These are phyloP conservation scores for Annona cherimola DNA, from an alignment of 164 flowering plant species.

Conservation along the genomic window DNA sequence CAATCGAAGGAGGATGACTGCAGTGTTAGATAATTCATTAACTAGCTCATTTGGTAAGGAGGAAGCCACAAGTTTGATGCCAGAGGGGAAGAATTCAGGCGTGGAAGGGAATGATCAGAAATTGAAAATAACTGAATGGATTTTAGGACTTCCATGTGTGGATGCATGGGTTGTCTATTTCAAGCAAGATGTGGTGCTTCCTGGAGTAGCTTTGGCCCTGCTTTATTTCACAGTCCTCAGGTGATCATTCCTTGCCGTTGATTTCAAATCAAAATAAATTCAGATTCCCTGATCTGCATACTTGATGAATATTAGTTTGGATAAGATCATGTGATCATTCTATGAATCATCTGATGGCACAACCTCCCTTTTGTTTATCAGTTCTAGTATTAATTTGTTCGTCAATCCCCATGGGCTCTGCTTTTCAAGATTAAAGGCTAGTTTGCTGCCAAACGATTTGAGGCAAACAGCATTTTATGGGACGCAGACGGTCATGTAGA, in stretches of 20 bases:
- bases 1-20: conserved; percentile 27
- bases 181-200: conserved; percentile 62
- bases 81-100: conserved; percentile 13
- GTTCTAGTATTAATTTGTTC: too few relatives aligned
- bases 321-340: too few relatives aligned
- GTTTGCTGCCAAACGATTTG: too few relatives aligned
- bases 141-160: conserved; percentile 34
- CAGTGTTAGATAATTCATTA: conserved; percentile 10
- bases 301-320: too few relatives aligned
- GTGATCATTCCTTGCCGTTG: conserved; percentile 31
- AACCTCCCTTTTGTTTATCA: too few relatives aligned
- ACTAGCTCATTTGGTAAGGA: conserved; percentile 13
- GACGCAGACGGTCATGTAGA: too few relatives aligned
- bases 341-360: too few relatives aligned
- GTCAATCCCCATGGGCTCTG: too few relatives aligned
- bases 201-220: conserved; percentile 74
- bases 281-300: too few relatives aligned
- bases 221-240: conserved; percentile 81
- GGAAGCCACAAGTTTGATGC: conserved; percentile 17
- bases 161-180: conserved; percentile 68
- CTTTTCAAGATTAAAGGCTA: too few relatives aligned
- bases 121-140: conserved; percentile 13
- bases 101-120: conserved; percentile 13
- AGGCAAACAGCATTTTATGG: too few relatives aligned
- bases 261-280: too few relatives aligned